Conservation (phyloP, 768 basidiomycete genomes). For the Boletus reticulatus region DNA sequence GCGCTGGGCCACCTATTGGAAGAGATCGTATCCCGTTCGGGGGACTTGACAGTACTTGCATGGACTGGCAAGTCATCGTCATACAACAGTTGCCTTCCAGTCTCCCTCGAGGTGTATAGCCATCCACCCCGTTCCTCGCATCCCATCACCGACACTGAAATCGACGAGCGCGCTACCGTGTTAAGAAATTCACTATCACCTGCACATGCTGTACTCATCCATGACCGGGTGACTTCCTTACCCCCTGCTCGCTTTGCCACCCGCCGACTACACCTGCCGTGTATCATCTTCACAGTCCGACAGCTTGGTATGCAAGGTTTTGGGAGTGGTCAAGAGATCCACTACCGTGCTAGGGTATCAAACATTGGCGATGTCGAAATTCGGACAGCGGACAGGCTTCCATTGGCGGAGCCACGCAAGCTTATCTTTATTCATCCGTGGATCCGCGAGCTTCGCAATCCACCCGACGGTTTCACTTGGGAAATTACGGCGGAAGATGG, state of each 20-base stretch:
- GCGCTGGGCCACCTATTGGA: slow-evolving; percentile 14
- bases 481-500: neutral
- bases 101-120: neutral
- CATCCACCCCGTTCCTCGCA: neutral
- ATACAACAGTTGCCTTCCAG: slow-evolving; percentile 15
- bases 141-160: neutral
- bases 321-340: neutral
- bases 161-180: neutral
- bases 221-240: neutral
- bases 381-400: neutral
- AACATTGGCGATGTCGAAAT: neutral
- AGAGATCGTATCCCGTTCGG: slow-evolving; percentile 7
- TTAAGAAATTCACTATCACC: neutral
- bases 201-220: neutral
- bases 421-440: slow-evolving; percentile 3
- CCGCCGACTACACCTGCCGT: neutral
- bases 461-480: neutral
- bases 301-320: neutral
- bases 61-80: slow-evolving; percentile 8
- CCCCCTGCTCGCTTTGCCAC: neutral
- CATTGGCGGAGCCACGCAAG: neutral
- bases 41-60: slow-evolving; percentile 5
- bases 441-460: slow-evolving; percentile 4
- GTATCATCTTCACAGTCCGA: neutral
- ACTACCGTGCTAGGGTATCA: neutral